phyloP scores from a whole-genome alignment of 23 red algal genomes.

The Gracilaria caudata region DNA sequence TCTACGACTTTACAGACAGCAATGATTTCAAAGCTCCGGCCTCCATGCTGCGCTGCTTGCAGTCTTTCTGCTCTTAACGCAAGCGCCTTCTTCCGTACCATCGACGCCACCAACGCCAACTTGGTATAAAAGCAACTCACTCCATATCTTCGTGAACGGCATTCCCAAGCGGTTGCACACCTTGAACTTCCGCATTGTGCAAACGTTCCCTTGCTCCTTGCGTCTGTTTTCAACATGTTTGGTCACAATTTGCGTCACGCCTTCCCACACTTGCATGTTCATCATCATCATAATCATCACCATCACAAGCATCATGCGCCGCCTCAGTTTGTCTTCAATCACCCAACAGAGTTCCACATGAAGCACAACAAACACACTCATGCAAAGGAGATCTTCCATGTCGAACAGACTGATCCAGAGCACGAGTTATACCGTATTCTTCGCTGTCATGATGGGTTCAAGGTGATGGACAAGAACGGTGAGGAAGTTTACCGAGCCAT shows the following conservation, averaged over 20 bases:
- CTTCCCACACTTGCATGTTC: conserved; percentile 8
- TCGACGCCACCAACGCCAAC: too few species aligned
- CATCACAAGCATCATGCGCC: conserved; percentile 6
- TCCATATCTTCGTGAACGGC: neutral
- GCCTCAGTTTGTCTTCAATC: conserved; percentile 2
- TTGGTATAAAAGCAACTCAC: too few species aligned
- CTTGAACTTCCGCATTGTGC: neutral
- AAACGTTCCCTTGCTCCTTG: neutral
- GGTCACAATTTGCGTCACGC: conserved; percentile 16
- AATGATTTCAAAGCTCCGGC: neutral
- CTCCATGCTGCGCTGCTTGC: neutral
- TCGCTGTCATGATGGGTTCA: conserved; percentile 29
- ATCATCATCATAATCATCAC: conserved; percentile 7
- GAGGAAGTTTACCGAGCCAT: conserved; percentile 2
- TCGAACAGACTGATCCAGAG: conserved; percentile 3
- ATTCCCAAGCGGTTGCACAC: neutral
- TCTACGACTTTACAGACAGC: neutral
- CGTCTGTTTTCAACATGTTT: conserved; percentile 3
- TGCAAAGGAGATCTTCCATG: conserved; percentile 21
- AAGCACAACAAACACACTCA: conserved; percentile 27
- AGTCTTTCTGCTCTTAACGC: neutral
- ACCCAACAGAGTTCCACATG: conserved; percentile 19
- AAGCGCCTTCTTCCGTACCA: neutral
- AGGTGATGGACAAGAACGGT: conserved; percentile 20
- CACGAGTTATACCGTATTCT: conserved; percentile 26